phyloP scores from a whole-genome alignment of 345 rosid species.

The Acer negundo region DNA sequence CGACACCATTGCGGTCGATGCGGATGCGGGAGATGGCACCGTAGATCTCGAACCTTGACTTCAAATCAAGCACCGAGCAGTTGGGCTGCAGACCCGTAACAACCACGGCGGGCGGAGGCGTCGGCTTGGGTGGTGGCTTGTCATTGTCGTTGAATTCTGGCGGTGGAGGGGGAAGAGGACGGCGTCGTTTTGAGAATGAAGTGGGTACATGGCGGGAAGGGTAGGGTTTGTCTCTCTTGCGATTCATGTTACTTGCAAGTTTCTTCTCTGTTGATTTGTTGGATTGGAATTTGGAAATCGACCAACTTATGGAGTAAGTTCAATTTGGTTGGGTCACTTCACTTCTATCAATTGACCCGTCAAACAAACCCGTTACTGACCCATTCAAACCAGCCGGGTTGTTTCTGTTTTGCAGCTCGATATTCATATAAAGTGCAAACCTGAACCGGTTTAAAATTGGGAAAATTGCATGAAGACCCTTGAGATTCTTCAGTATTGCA shows the following conservation, averaged over 20 bases:
- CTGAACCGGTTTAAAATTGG: no score
- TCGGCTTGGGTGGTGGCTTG: constrained; percentile 39
- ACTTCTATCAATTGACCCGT: no score
- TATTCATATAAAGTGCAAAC: no score
- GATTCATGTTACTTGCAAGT: constrained; percentile 34
- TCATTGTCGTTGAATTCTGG: constrained; percentile 30
- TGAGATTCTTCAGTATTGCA: no score
- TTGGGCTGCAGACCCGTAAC: constrained; percentile 54
- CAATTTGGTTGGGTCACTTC: no score
- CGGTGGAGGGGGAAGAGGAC: constrained; percentile 43
- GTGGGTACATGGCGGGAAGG: constrained; percentile 38
- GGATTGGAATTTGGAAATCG: not conserved
- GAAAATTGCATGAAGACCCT: no score
- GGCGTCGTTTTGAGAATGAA: constrained; percentile 60
- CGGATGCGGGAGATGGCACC: constrained; percentile 86
- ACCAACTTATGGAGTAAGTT: not conserved
- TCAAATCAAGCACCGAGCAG: constrained; percentile 89
- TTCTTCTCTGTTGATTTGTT: not conserved
- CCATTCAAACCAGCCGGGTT: no score
- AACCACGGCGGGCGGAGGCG: constrained; percentile 66
- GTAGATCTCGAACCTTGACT: constrained; percentile 92
- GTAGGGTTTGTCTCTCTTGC: constrained; percentile 65
- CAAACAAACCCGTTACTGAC: no score
- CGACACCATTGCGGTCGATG: constrained; percentile 65
- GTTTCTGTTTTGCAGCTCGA: no score